Base-by-base conservation (phyloP, 352 stramenopile species). In the Globisporangium cystogenes region DNA sequence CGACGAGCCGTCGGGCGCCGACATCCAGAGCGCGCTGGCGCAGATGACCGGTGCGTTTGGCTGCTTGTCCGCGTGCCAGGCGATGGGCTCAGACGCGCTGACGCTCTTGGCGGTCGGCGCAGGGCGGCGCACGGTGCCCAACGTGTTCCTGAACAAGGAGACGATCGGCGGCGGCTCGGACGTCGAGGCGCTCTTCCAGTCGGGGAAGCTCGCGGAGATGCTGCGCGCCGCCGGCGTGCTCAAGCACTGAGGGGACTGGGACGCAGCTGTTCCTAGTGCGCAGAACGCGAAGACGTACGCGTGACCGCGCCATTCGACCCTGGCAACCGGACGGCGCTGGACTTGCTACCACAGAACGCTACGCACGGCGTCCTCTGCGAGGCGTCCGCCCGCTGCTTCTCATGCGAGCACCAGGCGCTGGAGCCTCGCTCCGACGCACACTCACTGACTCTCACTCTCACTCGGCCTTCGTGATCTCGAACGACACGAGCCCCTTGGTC, bases 61-160 rank as follows among this genome's bases (percentile, higher is more conserved):
- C n/a, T n/a, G n/a, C n/a, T n/a, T n/a, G n/a, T n/a, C n/a, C n/a
- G n/a, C n/a, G n/a, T n/a, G n/a, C n/a, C n/a, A n/a, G n/a, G n/a
- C n/a, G n/a, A n/a, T n/a, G n/a, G n/a, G n/a, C n/a, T n/a, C n/a
- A n/a, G n/a, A n/a, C n/a, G n/a, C n/a, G n/a, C n/a, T n/a, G n/a
- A n/a, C n/a, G n/a, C n/a, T n/a, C n/a, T n/a, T n/a, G n/a, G n/a
- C n/a, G n/a, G n/a, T n/a, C n/a, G n/a, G 27, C 8, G 85, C 76
- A 70, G 93, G 90, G 51, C 90, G 97, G 48, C 72, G 79, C 46
- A 98, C 91, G 6, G 95, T 99, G 41, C 96, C 96, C 3, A 98
- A 98, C 64, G 93, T 99, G 23, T 99, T 98, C 70, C 81, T 99
- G 43, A 91, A 91, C 53, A 92, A 93, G 55, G 70, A 93, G 42